phyloP scores from a whole-genome alignment of 2,329 filamentous ascomycete species.

The Cytospora paraplurivora region DNA sequence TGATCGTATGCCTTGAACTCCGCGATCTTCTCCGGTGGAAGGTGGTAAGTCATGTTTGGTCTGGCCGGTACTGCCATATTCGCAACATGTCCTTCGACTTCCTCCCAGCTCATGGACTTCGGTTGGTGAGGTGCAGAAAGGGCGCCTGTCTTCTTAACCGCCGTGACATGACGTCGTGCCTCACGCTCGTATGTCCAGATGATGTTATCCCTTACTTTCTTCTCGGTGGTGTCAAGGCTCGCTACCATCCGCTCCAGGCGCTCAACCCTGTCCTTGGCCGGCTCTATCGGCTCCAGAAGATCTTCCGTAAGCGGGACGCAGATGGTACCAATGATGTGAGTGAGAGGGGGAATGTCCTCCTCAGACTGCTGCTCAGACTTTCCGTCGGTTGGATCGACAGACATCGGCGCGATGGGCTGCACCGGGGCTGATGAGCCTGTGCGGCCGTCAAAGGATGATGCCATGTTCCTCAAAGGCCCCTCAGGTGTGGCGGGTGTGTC shows the following conservation, averaged over 20 bases:
- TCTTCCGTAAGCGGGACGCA: slow-evolving; percentile 40
- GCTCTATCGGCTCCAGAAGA: slow-evolving; percentile 34
- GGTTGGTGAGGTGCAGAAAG: slow-evolving; percentile 19
- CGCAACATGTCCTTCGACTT: slow-evolving; percentile 35
- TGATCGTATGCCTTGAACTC: slow-evolving; percentile 18
- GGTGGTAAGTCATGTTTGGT: slow-evolving; percentile 33
- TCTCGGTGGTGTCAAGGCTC: slow-evolving; percentile 37
- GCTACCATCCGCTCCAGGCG: slow-evolving; percentile 36
- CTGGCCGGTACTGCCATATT: slow-evolving; percentile 34
- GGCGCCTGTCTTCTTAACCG: slow-evolving; percentile 28
- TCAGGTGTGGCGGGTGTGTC: no score
- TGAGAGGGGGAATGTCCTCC: slow-evolving; percentile 36
- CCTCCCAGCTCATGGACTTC: slow-evolving; percentile 29
- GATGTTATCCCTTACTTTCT: slow-evolving; percentile 38
- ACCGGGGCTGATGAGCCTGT: neutral
- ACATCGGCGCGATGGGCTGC: slow-evolving; percentile 1
- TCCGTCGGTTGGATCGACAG: neutral
- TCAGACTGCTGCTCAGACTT: neutral
- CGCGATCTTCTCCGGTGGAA: slow-evolving; percentile 18
- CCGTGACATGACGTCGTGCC: slow-evolving; percentile 35
- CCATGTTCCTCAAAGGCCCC: slow-evolving; percentile 4
- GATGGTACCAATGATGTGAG: slow-evolving; percentile 36
- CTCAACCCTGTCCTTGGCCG: slow-evolving; percentile 35
- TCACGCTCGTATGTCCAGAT: slow-evolving; percentile 40
- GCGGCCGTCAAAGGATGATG: neutral